Percentiles rank a stretch among this genome's conserved stretches.
Evolutionary conservation across 768 basidiomycete species (phyloP).

Genomic region (Rhodosporidiobolus odoratus): DNA sequence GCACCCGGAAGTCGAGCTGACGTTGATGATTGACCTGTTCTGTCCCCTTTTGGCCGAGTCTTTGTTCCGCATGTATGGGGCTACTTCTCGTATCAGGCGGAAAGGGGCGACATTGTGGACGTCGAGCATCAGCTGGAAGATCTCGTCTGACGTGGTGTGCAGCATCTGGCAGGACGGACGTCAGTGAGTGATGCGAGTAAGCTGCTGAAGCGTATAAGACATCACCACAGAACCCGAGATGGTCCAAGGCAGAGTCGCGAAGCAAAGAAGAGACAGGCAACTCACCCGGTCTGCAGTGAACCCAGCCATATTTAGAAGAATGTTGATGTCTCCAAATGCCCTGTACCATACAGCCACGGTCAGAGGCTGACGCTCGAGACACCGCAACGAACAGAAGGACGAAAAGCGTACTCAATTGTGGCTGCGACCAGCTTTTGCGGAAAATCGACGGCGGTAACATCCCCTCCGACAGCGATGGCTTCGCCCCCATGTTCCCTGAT

Average conservation of each 20-base stretch:
- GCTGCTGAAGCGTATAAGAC: constrained; percentile 50
- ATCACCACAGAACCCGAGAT: background rate
- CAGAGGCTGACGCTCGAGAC: no score
- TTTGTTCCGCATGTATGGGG: constrained; percentile 79
- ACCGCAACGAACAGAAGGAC: background rate
- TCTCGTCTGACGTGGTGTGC: constrained; percentile 63
- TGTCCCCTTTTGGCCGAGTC: constrained; percentile 55
- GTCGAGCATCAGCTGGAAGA: constrained; percentile 73
- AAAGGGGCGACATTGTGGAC: constrained; percentile 83
- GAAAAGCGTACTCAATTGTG: constrained; percentile 61
- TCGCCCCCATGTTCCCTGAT: constrained; percentile 69
- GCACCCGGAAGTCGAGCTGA: constrained; percentile 58
- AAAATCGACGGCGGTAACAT: constrained; percentile 77
- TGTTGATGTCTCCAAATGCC: constrained; percentile 76
- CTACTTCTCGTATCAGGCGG: constrained; percentile 73
- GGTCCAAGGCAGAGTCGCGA: no score
- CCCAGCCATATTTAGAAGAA: constrained; percentile 74
- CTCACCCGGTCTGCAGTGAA: constrained; percentile 8
- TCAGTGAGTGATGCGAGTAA: no score
- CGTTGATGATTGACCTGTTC: constrained; percentile 66
- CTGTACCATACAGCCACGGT: constrained; percentile 46
- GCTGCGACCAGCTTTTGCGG: constrained; percentile 70
- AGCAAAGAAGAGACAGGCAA: background rate
- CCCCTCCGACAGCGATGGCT: constrained; percentile 67
- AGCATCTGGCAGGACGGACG: constrained; percentile 82